These are phyloP conservation scores for Cyclotella choctawhatcheeana DNA, from an alignment of 108 stramenopile genomes.

Conservation along the genomic window DNA sequence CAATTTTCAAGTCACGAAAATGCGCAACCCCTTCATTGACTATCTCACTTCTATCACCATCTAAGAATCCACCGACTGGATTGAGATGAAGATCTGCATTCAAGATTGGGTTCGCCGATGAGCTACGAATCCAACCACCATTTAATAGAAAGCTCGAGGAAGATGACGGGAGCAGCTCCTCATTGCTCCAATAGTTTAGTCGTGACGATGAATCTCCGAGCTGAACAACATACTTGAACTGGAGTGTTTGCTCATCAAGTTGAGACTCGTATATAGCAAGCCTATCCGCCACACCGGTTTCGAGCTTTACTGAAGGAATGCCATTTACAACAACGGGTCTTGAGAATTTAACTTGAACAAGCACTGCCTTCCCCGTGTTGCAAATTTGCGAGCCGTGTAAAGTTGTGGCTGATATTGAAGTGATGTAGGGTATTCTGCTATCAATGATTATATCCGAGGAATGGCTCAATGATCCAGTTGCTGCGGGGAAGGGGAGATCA, in stretches of 20 bases:
- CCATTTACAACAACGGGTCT: constrained; percentile 57
- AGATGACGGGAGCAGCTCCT: constrained; percentile 39
- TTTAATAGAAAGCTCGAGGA: constrained; percentile 33
- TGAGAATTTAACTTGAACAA: constrained; percentile 54
- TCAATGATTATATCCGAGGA: constrained; percentile 54
- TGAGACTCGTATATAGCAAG: constrained; percentile 52
- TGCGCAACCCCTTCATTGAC: constrained; percentile 54
- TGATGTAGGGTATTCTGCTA: constrained; percentile 53
- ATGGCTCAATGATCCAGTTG: constrained; percentile 45
- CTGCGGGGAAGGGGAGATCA: constrained; percentile 43
- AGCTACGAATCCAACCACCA: constrained; percentile 42
- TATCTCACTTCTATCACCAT: constrained; percentile 37
- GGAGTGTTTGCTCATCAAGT: constrained; percentile 35
- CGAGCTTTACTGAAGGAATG: constrained; percentile 49
- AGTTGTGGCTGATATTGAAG: constrained; percentile 25
- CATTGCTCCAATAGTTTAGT: constrained; percentile 64
- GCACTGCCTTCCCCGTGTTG: constrained; percentile 37
- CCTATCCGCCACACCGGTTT: constrained; percentile 53
- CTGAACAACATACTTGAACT: constrained; percentile 57
- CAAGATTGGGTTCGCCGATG: constrained; percentile 47
- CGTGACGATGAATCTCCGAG: constrained; percentile 54
- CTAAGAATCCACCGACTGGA: constrained; percentile 55
- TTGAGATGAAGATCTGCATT: constrained; percentile 71
- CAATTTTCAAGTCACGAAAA: constrained; percentile 63
- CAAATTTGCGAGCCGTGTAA: constrained; percentile 16